Evolutionary conservation across 176 grass and related monocot species (phyloP).

Genomic region (Triticum monococcum): DNA sequence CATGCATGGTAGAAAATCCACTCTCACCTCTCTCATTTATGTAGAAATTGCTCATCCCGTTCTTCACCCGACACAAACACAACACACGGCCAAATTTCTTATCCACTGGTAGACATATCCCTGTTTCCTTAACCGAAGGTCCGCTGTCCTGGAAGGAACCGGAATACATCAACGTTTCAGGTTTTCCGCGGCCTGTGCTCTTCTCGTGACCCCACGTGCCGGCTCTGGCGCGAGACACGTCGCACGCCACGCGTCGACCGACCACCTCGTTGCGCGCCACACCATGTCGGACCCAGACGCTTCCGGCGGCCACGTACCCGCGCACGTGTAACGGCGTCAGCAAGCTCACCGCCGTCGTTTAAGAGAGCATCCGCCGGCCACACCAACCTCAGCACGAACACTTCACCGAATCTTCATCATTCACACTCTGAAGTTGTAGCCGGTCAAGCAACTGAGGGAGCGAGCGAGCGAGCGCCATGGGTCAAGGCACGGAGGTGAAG

Average conservation of each 20-base stretch:
- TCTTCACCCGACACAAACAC: no score
- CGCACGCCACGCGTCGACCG: neutral
- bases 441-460: neutral
- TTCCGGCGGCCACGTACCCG: neutral
- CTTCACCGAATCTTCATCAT: neutral
- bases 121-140: no score
- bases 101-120: no score
- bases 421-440: neutral
- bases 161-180: no score
- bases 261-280: neutral
- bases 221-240: neutral
- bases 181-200: no score
- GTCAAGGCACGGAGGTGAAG: slow-evolving; percentile 69
- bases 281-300: neutral
- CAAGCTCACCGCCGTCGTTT: neutral
- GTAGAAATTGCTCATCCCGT: no score
- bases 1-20: no score
- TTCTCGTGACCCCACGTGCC: neutral
- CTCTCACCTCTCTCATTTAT: no score
- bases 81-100: no score
- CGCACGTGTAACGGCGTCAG: neutral
- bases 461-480: slow-evolving; percentile 39
- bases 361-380: neutral
- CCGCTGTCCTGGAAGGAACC: no score
- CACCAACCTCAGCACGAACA: neutral